Conservation (phyloP, 345 rosid species). For the Excoecaria agallocha region DNA sequence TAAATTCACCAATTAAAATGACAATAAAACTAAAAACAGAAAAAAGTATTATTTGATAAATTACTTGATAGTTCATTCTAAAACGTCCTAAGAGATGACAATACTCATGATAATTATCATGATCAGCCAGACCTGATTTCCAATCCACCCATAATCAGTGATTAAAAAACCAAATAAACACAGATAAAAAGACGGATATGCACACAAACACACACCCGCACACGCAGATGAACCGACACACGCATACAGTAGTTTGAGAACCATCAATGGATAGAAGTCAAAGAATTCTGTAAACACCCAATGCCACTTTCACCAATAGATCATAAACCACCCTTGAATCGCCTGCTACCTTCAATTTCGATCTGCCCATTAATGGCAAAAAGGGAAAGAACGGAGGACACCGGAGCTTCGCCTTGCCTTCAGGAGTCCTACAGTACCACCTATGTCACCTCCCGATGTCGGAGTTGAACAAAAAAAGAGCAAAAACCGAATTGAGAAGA, state of each 20-base stretch:
- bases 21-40: too few species aligned
- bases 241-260: not conserved
- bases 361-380: too few species aligned
- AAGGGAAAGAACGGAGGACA: too few species aligned
- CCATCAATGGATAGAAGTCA: not conserved
- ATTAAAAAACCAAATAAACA: slow-evolving; percentile 5
- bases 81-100: slow-evolving; percentile 99
- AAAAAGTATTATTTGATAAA: slow-evolving; percentile 7
- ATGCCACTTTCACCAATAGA: slow-evolving; percentile 1
- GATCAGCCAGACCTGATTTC: slow-evolving; percentile 93
- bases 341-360: too few species aligned
- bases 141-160: slow-evolving; percentile 14
- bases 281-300: not conserved
- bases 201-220: not conserved
- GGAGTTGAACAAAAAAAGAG: too few species aligned
- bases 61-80: slow-evolving; percentile 90
- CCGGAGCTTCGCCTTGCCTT: too few species aligned
- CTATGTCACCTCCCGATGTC: too few species aligned
- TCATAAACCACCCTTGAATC: too few species aligned
- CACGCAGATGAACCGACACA: not conserved
- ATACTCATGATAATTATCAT: slow-evolving; percentile 97
- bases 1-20: too few species aligned
- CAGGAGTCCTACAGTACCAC: too few species aligned
- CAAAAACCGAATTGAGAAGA: too few species aligned
- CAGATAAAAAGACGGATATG: not conserved